Evolutionary conservation across 805 yeast species (phyloP).

Genomic region (Candida ortonii): DNA sequence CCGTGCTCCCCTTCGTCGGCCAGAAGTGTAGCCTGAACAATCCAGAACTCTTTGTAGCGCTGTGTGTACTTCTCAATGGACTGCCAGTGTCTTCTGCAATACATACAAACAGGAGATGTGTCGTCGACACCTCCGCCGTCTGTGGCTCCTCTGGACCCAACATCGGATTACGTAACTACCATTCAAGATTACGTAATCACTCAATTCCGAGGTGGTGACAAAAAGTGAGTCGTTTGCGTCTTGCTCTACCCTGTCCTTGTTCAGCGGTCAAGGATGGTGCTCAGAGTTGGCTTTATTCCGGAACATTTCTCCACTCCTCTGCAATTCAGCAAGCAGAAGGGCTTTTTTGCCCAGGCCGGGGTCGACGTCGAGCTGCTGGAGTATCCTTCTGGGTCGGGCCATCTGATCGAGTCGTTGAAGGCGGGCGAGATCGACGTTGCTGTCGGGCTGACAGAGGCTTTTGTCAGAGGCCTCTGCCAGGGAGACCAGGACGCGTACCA

Average conservation of each 20-base stretch:
- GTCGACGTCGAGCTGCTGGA: slow-evolving; percentile 61
- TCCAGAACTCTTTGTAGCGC: too few species aligned
- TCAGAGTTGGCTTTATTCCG: slow-evolving; percentile 79
- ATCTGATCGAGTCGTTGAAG: slow-evolving; percentile 70
- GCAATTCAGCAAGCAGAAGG: slow-evolving; percentile 62
- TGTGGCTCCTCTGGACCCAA: too few species aligned
- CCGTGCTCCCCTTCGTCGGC: too few species aligned
- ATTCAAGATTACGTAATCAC: too few species aligned
- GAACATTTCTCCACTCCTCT: slow-evolving; percentile 92
- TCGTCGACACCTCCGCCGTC: too few species aligned
- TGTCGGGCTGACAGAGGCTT: slow-evolving; percentile 88
- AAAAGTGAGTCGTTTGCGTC: background rate
- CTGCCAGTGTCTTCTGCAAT: too few species aligned
- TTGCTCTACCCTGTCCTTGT: too few species aligned
- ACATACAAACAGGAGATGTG: too few species aligned
- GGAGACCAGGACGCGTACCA: slow-evolving; percentile 58
- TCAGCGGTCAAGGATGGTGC: slow-evolving; percentile 11
- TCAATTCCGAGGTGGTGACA: background rate
- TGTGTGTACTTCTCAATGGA: too few species aligned
- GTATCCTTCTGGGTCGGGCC: slow-evolving; percentile 86
- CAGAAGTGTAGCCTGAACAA: too few species aligned
- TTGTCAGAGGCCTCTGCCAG: slow-evolving; percentile 76
- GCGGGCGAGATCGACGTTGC: slow-evolving; percentile 69
- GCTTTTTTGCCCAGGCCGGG: slow-evolving; percentile 48
- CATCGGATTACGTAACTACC: too few species aligned